These are phyloP conservation scores for Fusarium sp. DNA, from an alignment of 2,329 filamentous ascomycete species.

Conservation along the genomic window DNA sequence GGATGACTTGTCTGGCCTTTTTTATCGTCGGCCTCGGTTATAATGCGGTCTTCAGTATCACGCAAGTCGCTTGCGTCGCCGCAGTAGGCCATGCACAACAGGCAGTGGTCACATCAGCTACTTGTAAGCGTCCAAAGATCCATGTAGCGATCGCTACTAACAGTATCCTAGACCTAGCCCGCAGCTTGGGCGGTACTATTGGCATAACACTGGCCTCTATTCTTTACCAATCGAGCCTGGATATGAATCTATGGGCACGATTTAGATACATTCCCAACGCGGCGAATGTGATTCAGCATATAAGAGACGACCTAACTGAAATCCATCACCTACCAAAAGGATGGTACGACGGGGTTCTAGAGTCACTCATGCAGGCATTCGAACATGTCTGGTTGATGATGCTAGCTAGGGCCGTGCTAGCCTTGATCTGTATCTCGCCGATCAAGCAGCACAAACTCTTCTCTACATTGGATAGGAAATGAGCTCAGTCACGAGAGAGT, in stretches of 20 bases:
- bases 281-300: not conserved
- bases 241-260: not conserved
- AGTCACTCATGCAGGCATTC: slow-evolving; percentile 17
- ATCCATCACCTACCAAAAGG: not conserved
- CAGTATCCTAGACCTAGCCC: not conserved
- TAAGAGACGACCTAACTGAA: not conserved
- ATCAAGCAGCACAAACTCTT: slow-evolving; percentile 17
- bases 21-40: slow-evolving; percentile 75
- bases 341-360: slow-evolving; percentile 13
- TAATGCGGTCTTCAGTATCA: slow-evolving; percentile 70
- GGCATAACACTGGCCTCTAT: slow-evolving; percentile 15
- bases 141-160: not conserved
- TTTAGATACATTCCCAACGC: slow-evolving; percentile 1
- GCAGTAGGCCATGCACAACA: slow-evolving; percentile 11
- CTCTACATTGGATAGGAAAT: not conserved
- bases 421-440: slow-evolving; percentile 3
- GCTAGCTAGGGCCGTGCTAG: slow-evolving; percentile 3
- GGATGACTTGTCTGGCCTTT: slow-evolving; percentile 8
- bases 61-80: slow-evolving; percentile 9
- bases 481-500: too few relatives aligned
- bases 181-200: slow-evolving; percentile 13
- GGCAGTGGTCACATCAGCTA: slow-evolving; percentile 13
- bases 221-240: slow-evolving; percentile 12
- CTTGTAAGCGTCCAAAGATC: not conserved
- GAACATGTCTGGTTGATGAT: slow-evolving; percentile 13